These are phyloP conservation scores for Pythium periplocum DNA, from an alignment of 352 stramenopile genomes.

Conservation along the genomic window DNA sequence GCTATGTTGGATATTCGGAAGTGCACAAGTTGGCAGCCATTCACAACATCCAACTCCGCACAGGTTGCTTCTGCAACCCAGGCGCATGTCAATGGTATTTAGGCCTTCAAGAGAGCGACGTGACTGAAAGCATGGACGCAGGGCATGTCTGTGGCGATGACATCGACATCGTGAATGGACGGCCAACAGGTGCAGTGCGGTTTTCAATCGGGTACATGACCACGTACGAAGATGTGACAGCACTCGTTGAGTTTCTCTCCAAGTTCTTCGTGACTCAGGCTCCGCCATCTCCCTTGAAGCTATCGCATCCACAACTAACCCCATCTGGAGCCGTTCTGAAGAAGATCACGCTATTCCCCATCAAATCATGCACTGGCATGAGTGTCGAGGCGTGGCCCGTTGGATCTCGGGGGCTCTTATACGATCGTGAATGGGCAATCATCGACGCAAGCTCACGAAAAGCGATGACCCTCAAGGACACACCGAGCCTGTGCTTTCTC, in stretches of 20 bases:
- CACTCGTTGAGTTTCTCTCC: conserved; percentile 40
- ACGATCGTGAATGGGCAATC: conserved; percentile 74
- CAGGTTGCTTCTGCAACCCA: conserved; percentile 79
- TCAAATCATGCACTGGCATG: conserved; percentile 76
- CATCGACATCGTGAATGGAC: conserved; percentile 58
- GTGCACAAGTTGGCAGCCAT: conserved; percentile 63
- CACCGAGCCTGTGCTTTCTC: conserved; percentile 56
- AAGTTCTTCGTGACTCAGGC: conserved; percentile 56
- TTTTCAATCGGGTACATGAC: conserved; percentile 78
- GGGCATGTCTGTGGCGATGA: conserved; percentile 69
- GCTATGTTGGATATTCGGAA: conserved; percentile 66
- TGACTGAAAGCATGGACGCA: conserved; percentile 45
- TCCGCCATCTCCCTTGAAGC: conserved; percentile 3
- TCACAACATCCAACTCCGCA: conserved; percentile 65
- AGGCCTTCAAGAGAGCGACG: conserved; percentile 36
- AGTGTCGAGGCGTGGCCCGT: conserved; percentile 49
- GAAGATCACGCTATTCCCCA: conserved; percentile 65
- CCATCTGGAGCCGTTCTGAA: conserved; percentile 15
- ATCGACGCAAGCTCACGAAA: conserved; percentile 42
- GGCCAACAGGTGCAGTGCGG: conserved; percentile 62
- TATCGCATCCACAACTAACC: neutral
- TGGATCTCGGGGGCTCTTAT: conserved; percentile 50
- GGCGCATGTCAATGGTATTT: conserved; percentile 70
- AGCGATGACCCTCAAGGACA: conserved; percentile 53
- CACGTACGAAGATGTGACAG: conserved; percentile 55